A percentile compares a stretch with the other conserved stretches of the same genome.
These are phyloP conservation scores for Penicillium sclerotigenum DNA, from an alignment of 2,329 filamentous ascomycete genomes.

Conservation along the genomic window DNA sequence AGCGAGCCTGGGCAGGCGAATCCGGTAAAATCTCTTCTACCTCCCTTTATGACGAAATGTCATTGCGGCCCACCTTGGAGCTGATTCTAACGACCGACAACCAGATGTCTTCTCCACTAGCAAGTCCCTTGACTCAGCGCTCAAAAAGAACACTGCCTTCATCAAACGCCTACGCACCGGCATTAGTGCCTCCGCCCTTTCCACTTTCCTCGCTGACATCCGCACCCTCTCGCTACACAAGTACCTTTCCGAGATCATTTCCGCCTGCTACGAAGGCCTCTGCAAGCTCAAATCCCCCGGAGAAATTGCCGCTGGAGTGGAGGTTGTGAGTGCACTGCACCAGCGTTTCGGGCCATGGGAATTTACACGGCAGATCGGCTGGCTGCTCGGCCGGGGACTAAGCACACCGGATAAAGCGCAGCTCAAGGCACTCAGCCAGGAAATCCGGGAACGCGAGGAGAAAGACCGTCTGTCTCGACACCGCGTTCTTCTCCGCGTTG, in stretches of 20 bases:
- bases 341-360: conserved; percentile 88
- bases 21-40: conserved; percentile 58
- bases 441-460: conserved; percentile 90
- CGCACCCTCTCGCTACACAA: conserved; percentile 88
- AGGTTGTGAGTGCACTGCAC: conserved; percentile 91
- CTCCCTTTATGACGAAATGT: conserved; percentile 9
- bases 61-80: conserved; percentile 4
- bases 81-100: conserved; percentile 16
- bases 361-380: conserved; percentile 87
- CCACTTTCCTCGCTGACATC: conserved; percentile 86
- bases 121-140: conserved; percentile 81
- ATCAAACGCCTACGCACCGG: conserved; percentile 93
- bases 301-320: conserved; percentile 88
- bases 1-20: conserved; percentile 83
- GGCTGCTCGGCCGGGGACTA: conserved; percentile 87
- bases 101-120: conserved; percentile 74
- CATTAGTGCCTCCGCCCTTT: conserved; percentile 72
- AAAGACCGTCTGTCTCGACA: conserved; percentile 88
- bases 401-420: conserved; percentile 83
- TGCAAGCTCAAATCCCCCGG: conserved; percentile 86
- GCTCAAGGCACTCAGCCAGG: conserved; percentile 72
- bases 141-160: conserved; percentile 98
- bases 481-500: conserved; percentile 78
- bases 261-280: conserved; percentile 90
- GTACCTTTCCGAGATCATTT: conserved; percentile 95